phyloP scores from a whole-genome alignment of 2,329 filamentous ascomycete species.

The Beauveria asiatica region DNA sequence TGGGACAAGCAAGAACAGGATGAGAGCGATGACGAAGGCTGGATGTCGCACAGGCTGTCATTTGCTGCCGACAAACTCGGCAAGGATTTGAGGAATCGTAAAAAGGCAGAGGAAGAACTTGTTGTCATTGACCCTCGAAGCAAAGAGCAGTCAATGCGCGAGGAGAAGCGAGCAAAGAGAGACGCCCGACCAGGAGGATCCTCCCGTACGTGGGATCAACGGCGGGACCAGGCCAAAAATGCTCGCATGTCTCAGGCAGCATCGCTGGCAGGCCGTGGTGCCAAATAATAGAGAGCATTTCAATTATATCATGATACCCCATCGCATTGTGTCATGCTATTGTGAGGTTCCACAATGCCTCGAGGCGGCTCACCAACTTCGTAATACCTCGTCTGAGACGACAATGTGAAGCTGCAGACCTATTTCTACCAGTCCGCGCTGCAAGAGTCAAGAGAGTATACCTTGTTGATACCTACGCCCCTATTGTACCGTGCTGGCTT shows the following conservation, averaged over 20 bases:
- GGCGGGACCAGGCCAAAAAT: conserved; percentile 41
- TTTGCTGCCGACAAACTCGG: conserved; percentile 87
- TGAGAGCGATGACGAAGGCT: conserved; percentile 57
- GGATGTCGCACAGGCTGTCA: conserved; percentile 78
- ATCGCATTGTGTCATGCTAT: not conserved
- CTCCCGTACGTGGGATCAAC: conserved; percentile 49
- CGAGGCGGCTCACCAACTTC: not conserved
- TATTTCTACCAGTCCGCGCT: not conserved
- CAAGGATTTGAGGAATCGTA: conserved; percentile 85
- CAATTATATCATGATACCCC: conserved; percentile 3
- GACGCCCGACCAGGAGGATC: conserved; percentile 44
- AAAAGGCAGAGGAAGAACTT: conserved; percentile 82
- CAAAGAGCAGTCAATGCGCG: conserved; percentile 64
- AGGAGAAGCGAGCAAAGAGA: conserved; percentile 52
- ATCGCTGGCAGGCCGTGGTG: conserved; percentile 48
- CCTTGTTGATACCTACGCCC: too few species aligned
- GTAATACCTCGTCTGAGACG: not conserved
- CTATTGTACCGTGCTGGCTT: too few species aligned
- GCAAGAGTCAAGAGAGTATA: too few species aligned
- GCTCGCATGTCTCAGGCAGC: conserved; percentile 45
- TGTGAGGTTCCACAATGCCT: not conserved
- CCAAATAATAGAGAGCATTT: conserved; percentile 29
- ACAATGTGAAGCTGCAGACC: not conserved
- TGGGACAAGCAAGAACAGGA: conserved; percentile 63
- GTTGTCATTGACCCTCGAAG: conserved; percentile 89